These are phyloP conservation scores for Chrysanthemum makinoi DNA, from an alignment of 129 eudicot species.

Conservation along the genomic window DNA sequence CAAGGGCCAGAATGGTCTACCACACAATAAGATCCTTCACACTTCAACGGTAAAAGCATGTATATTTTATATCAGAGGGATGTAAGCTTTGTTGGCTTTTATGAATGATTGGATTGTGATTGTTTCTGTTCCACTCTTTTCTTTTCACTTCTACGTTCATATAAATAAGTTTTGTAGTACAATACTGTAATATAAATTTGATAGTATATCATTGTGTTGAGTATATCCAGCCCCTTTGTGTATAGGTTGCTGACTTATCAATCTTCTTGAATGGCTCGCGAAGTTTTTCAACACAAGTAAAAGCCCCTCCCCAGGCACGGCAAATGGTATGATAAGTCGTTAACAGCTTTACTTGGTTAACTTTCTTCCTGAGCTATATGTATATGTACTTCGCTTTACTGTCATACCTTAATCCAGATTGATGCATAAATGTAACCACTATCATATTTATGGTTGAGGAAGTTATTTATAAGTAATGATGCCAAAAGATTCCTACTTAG, in stretches of 20 bases:
- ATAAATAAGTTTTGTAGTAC: not conserved
- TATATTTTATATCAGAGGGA: not conserved
- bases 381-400: constrained; percentile 14
- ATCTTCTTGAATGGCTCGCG: constrained; percentile 36
- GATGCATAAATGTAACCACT: constrained; percentile 3
- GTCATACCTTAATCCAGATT: not conserved
- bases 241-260: constrained; percentile 50
- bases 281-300: constrained; percentile 49
- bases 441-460: not conserved
- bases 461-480: not conserved
- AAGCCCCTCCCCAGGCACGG: constrained; percentile 67
- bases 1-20: constrained; percentile 33
- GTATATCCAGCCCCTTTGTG: constrained; percentile 20
- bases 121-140: constrained; percentile 9
- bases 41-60: constrained; percentile 37
- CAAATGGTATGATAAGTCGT: constrained; percentile 47
- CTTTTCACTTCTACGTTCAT: constrained; percentile 19
- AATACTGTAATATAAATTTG: not conserved
- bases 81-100: not conserved
- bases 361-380: constrained; percentile 1
- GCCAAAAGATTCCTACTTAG: too few species aligned
- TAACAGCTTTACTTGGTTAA: constrained; percentile 14
- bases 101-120: constrained; percentile 4
- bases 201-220: constrained; percentile 16
- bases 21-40: constrained; percentile 30